These are phyloP conservation scores for Scutellaria minor DNA, from an alignment of 257 asterid genomes.

Conservation along the genomic window DNA sequence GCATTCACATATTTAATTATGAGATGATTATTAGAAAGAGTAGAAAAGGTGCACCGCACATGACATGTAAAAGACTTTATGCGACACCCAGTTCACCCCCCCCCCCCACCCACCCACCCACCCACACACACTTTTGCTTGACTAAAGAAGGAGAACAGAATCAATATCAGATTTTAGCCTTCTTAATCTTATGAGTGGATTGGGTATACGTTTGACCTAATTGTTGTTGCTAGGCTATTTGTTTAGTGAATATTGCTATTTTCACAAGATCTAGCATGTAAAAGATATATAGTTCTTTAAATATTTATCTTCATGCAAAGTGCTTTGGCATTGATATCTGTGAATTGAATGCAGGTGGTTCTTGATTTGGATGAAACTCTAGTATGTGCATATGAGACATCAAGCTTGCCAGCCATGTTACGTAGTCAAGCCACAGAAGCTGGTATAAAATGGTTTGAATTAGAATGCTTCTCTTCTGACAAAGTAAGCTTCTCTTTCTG, in stretches of 20 bases:
- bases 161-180: background rate
- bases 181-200: background rate
- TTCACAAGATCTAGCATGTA: conserved; percentile 1
- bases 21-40: background rate
- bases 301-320: conserved; percentile 8
- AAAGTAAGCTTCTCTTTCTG: conserved; percentile 52
- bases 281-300: conserved; percentile 1
- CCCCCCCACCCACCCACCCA: too few species aligned
- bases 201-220: conserved; percentile 6
- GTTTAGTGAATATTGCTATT: background rate
- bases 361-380: conserved; percentile 95
- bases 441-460: conserved; percentile 86
- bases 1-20: background rate
- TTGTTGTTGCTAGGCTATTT: conserved; percentile 22
- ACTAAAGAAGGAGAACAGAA: background rate
- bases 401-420: conserved; percentile 68
- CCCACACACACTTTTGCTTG: background rate
- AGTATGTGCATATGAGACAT: conserved; percentile 87
- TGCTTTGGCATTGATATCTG: conserved; percentile 20
- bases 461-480: conserved; percentile 67
- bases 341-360: conserved; percentile 68
- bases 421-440: conserved; percentile 88
- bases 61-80: background rate
- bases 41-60: background rate
- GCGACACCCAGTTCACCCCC: background rate